Percentiles rank a stretch among this genome's conserved stretches.
Evolutionary conservation across 495 filamentous ascomycete genomes (phyloP).

Genomic region (Penicillium lagena): DNA sequence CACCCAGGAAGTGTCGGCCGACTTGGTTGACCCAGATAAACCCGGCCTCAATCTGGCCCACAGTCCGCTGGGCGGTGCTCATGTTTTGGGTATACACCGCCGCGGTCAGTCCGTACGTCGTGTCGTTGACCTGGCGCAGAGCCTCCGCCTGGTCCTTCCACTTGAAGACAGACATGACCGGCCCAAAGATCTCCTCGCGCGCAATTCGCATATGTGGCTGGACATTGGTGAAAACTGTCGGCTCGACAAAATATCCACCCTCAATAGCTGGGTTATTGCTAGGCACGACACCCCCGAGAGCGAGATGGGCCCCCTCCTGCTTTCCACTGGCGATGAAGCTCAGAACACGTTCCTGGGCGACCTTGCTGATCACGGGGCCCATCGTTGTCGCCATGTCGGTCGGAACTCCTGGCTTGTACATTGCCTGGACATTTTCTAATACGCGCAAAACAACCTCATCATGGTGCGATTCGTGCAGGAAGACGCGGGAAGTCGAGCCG

Average conservation of each 20-base stretch:
- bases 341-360: no score
- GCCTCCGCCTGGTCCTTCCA: slow-evolving; percentile 79
- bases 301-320: not conserved
- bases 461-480: no score
- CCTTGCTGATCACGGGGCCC: no score
- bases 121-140: slow-evolving; percentile 68
- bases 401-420: no score
- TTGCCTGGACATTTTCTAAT: no score
- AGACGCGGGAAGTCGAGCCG: no score
- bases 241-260: slow-evolving; percentile 52
- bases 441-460: no score
- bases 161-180: slow-evolving; percentile 66
- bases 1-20: slow-evolving; percentile 55
- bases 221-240: slow-evolving; percentile 61
- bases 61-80: slow-evolving; percentile 64
- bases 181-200: slow-evolving; percentile 71
- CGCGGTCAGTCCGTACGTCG: slow-evolving; percentile 71
- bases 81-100: slow-evolving; percentile 73
- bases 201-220: slow-evolving; percentile 54
- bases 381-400: no score
- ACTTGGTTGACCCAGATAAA: slow-evolving; percentile 88
- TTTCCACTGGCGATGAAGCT: slow-evolving; percentile 55
- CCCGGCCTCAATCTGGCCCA: slow-evolving; percentile 68
- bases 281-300: no score
- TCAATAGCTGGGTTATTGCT: no score